Base-by-base conservation (phyloP, 1,284 basidiomycete species). In the Leccinum huronense region DNA sequence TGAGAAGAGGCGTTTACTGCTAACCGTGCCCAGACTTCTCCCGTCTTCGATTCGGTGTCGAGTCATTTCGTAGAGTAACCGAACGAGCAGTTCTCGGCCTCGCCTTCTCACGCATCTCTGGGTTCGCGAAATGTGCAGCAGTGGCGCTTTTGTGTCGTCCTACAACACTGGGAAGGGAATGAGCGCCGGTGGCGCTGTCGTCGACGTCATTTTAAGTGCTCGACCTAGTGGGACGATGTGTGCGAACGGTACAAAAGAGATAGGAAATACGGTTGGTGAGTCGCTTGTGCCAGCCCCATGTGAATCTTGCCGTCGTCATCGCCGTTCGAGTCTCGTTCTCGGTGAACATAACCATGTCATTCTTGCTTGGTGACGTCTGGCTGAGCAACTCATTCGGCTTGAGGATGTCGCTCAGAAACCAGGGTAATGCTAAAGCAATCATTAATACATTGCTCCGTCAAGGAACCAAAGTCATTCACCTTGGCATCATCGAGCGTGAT, bases 401-500 rank as follows among this genome's bases (percentile, higher is more conserved):
- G 16, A 83, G 75, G 34, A 98, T 81, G 71, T 91, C 93, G 23
- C 82, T 83, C 8, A 93, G 79, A 63, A 96, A 87, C 91, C 95
- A 98, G 86, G 82, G 70, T 86, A 81, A 53, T 77, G 78, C 89
- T 89, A 67, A 31, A 23, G 14, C 27, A 57, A 56, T 34, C 38
- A 59, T 70, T 54, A 66, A 67, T 61, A 63, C 59, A 40, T 61
- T 62, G 61, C 45, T 58, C 61, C 48, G 36, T 38, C 14, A 2
- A 60, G 65, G 63, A 58, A 56, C 65, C 60, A 34, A 57, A 65
- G 58, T 42, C 42, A 75, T 85, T 71, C 72, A 95, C 93, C 86
- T 97, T 98, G 69, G 96, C 88, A 69, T 92, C 83, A 48, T 90
- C 86, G 48, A 98, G 83, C 33, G 87, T 91, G 63, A 97, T 94